phyloP scores from a whole-genome alignment of 768 basidiomycete species.

The Podaxis sp. region DNA sequence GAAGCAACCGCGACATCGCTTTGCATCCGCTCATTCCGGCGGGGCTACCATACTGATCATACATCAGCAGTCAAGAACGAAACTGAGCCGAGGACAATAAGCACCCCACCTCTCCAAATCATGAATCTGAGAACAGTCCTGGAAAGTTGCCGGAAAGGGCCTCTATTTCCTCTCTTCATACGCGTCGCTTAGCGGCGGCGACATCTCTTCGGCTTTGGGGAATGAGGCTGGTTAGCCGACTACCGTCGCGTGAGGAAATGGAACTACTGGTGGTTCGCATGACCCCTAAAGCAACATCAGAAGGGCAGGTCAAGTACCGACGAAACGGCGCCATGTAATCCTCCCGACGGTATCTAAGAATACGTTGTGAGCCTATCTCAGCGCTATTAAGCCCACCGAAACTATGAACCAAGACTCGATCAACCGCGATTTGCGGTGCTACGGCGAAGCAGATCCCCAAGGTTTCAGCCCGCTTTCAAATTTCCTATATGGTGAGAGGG shows the following conservation, averaged over 20 bases:
- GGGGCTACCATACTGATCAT: neutral
- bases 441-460: too few species aligned
- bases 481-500: neutral
- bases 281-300: neutral
- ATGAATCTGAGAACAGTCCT: neutral
- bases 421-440: too few species aligned
- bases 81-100: neutral
- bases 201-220: neutral
- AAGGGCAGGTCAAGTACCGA: neutral
- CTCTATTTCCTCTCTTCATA: neutral
- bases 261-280: neutral
- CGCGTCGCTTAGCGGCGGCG: neutral
- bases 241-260: neutral
- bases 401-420: too few species aligned
- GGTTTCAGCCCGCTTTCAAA: too few species aligned
- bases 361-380: too few species aligned
- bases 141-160: neutral
- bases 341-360: neutral
- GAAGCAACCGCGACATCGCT: neutral
- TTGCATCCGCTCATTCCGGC: neutral
- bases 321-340: neutral
- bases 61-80: neutral
- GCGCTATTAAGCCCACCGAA: too few species aligned
- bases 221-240: neutral
- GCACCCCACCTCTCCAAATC: neutral